Base-by-base conservation (phyloP, 768 basidiomycete genomes). In the Boletus reticuloceps region DNA sequence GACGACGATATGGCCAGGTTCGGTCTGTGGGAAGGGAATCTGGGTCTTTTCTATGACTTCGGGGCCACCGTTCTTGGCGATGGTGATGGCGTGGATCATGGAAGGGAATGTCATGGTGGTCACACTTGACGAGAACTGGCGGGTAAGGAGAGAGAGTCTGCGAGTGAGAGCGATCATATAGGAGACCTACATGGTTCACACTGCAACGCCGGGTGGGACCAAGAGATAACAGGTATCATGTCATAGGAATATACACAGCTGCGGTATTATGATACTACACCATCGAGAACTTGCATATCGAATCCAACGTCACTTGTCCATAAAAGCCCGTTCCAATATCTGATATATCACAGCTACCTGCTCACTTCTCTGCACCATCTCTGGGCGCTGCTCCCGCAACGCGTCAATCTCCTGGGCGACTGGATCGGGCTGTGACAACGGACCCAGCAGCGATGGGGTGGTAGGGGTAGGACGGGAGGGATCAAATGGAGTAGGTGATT, bases 351-450 rank as follows among this genome's bases (percentile, higher is more conserved):
- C 70, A 4, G 75, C 34, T 6, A 82, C 69, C 68, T 93, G 91
- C 57, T 87, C 86, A 7, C 76, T 70, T 54, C 80, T 77, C 73
- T 93, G 84, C 34, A 93, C 89, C 91, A 94, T 93, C 27, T 84
- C 79, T 3, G 85, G 85, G 34, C 91, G 73, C 69, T 93, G 91
- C 72, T 94, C 91, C 58, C 91, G 74, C 60, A 94, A 69, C 27
- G 78, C 82, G 64, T 94, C 91, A 14, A 94, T 75, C 68, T 94
- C 91, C 64, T 82, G 78, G 13, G 78, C 78, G 3, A 92, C 79
- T 9, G 80, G 68, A 63, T 93, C 62, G 7, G 84, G 55, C 10
- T 72, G 64, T 4, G 84, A 79, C 39, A 90, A 66, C 8, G 80
- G 75, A 0, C 85, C 89, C 12, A 93, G 73, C 1, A 81, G 82